These are phyloP conservation scores for Puya raimondii DNA, from an alignment of 176 grass and related monocot species.

Conservation along the genomic window DNA sequence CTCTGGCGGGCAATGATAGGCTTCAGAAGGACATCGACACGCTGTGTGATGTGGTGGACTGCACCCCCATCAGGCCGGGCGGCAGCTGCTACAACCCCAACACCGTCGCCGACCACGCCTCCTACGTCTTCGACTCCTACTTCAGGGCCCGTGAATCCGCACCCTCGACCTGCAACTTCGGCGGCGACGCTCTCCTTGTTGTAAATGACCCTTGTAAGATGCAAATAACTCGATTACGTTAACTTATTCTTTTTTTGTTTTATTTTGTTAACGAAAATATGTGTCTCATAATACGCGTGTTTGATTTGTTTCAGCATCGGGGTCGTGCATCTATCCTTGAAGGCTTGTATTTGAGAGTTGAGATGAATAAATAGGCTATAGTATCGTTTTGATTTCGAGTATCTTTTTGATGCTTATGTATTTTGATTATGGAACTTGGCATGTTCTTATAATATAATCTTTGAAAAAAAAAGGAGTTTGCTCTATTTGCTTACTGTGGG, in stretches of 20 bases:
- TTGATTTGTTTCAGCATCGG: neutral
- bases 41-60: neutral
- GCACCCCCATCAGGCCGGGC: neutral
- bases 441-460: no score
- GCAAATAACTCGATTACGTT: neutral
- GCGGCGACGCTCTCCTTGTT: neutral
- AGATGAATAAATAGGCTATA: no score
- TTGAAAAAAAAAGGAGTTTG: no score
- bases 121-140: neutral
- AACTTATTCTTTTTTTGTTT: no score
- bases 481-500: no score
- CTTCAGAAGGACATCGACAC: neutral
- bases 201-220: neutral
- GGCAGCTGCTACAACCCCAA: neutral
- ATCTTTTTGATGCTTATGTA: no score
- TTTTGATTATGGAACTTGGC: no score
- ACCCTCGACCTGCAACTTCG: neutral
- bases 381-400: no score
- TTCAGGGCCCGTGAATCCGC: neutral
- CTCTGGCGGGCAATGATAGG: neutral
- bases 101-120: neutral
- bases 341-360: neutral
- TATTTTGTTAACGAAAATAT: neutral
- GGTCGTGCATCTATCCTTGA: neutral
- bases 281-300: neutral